Evolutionary conservation across 306 rosid genomes (phyloP).

Genomic region (Hippophae gyantsensis): DNA sequence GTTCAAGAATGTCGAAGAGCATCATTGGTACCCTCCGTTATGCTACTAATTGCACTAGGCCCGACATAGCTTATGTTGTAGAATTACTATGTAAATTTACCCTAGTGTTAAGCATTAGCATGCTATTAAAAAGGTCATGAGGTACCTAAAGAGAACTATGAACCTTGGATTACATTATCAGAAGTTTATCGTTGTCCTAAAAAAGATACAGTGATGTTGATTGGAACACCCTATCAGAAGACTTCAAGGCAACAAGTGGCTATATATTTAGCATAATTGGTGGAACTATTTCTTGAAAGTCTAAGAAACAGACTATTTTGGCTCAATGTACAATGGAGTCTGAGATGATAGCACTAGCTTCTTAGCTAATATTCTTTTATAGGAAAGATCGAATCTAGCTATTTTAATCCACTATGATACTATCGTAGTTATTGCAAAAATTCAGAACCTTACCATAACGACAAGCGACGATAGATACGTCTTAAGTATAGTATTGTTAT

Average conservation of each 20-base stretch:
- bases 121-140: not conserved
- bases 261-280: too few relatives aligned
- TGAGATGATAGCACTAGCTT: conserved; percentile 3
- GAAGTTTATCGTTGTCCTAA: not conserved
- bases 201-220: conserved; percentile 2
- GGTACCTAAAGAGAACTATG: conserved; percentile 1
- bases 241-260: too few relatives aligned
- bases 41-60: conserved; percentile 6
- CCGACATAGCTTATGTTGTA: not conserved
- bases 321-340: not conserved
- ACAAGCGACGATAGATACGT: conserved; percentile 1
- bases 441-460: not conserved
- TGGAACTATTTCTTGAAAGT: too few relatives aligned
- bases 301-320: too few relatives aligned
- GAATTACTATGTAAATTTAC: not conserved
- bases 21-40: not conserved
- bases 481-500: not conserved
- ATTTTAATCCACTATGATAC: conserved; percentile 5
- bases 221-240: not conserved
- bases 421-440: not conserved
- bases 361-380: not conserved
- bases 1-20: too few relatives aligned
- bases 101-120: not conserved
- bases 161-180: not conserved
- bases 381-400: conserved; percentile 1